Evolutionary conservation across 805 yeast species (phyloP).

Genomic region (Candida fluviatilis): DNA sequence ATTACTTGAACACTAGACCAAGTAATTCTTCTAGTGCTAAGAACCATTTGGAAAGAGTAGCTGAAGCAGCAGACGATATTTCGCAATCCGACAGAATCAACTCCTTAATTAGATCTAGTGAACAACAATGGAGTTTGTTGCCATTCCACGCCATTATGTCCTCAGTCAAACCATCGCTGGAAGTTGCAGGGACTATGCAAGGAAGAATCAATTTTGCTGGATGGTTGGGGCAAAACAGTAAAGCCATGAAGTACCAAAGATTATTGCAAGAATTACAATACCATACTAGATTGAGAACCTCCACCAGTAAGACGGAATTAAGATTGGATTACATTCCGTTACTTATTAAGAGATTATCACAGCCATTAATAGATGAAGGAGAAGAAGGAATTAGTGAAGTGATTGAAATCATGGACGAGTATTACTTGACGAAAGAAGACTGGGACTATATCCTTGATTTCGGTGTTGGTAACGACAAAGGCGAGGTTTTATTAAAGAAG

Average conservation of each 20-base stretch:
- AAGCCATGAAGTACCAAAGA: slow-evolving; percentile 71
- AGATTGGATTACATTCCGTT: slow-evolving; percentile 74
- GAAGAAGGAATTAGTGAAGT: slow-evolving; percentile 63
- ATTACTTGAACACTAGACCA: slow-evolving; percentile 71
- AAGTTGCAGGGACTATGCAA: slow-evolving; percentile 64
- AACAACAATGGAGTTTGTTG: slow-evolving; percentile 90
- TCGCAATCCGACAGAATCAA: slow-evolving; percentile 84
- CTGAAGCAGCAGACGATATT: slow-evolving; percentile 81
- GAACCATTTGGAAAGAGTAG: slow-evolving; percentile 58
- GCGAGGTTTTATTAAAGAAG: slow-evolving; percentile 48
- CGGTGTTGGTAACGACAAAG: slow-evolving; percentile 55
- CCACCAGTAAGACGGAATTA: slow-evolving; percentile 69
- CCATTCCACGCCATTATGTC: slow-evolving; percentile 90
- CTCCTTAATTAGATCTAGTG: slow-evolving; percentile 77
- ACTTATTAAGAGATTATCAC: slow-evolving; percentile 50
- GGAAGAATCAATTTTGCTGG: slow-evolving; percentile 76
- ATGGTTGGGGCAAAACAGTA: slow-evolving; percentile 90
- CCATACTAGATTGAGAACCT: slow-evolving; percentile 76
- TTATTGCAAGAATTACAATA: slow-evolving; percentile 83
- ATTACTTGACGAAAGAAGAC: slow-evolving; percentile 84
- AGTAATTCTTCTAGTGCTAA: slow-evolving; percentile 36
- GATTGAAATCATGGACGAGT: slow-evolving; percentile 74
- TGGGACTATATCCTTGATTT: slow-evolving; percentile 87
- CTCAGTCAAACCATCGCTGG: slow-evolving; percentile 72
- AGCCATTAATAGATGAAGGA: slow-evolving; percentile 55